Percentiles rank a stretch among this genome's conserved stretches.
Conservation (phyloP, 2,329 filamentous ascomycete genomes). For the Fusarium sp. region DNA sequence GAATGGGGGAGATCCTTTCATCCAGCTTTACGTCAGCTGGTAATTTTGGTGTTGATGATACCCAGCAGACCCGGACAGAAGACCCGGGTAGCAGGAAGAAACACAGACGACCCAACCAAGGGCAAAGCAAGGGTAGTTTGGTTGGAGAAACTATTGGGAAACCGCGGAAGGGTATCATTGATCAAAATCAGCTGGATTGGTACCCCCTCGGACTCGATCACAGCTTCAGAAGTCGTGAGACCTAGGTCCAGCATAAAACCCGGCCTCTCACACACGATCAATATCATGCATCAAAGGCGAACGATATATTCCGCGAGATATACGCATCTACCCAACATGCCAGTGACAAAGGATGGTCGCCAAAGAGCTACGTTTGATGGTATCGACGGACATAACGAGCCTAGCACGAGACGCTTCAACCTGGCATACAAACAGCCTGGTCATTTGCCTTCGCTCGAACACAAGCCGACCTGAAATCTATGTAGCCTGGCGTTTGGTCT, state of each 20-base stretch:
- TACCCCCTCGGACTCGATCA: neutral
- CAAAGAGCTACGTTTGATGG: neutral
- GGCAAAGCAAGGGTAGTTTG: neutral
- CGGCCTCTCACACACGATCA: neutral
- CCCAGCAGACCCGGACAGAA: neutral
- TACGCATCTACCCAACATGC: neutral
- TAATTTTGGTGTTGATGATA: too few species aligned
- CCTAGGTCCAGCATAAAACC: neutral
- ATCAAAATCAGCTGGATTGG: neutral
- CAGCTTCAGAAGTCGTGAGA: neutral
- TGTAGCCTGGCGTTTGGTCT: neutral
- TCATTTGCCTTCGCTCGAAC: neutral
- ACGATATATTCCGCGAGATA: neutral
- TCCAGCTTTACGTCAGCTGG: too few species aligned
- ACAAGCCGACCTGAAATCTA: neutral
- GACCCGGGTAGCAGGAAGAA: neutral
- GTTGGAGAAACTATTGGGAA: neutral
- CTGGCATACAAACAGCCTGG: neutral
- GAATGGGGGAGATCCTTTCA: too few species aligned
- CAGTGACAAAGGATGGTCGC: neutral
- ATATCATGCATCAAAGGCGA: neutral
- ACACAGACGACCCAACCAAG: neutral
- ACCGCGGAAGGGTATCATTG: neutral
- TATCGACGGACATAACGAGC: neutral
- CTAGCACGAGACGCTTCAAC: neutral